Percentiles rank a stretch among this genome's conserved stretches.
These are phyloP conservation scores for Choiromyces venosus DNA, from an alignment of 495 filamentous ascomycete species.

Conservation along the genomic window DNA sequence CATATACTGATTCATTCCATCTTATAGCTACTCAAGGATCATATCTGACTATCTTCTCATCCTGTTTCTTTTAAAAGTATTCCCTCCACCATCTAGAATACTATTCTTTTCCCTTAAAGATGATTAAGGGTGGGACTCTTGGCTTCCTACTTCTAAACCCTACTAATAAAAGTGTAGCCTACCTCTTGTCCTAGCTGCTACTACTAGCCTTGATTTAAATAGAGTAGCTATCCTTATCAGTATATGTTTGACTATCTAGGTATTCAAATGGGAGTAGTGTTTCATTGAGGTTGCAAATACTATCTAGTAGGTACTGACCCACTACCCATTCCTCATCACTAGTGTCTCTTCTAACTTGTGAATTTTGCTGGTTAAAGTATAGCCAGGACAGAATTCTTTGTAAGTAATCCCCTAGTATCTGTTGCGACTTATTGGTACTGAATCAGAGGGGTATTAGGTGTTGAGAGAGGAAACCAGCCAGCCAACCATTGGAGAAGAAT, in stretches of 20 bases:
- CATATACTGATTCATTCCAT: conserved; percentile 10
- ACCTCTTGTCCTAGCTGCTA: conserved; percentile 7
- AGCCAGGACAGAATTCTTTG: not conserved
- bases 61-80: not conserved
- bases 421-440: conserved; percentile 15
- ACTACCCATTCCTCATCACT: not conserved
- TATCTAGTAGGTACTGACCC: not conserved
- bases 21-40: not conserved
- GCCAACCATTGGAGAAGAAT: conserved; percentile 11
- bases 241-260: not conserved
- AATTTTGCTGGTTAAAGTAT: not conserved
- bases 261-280: not conserved
- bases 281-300: conserved; percentile 15
- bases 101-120: conserved; percentile 9
- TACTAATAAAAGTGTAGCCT: conserved; percentile 8
- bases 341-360: not conserved
- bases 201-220: not conserved
- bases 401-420: not conserved
- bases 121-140: not conserved
- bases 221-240: not conserved
- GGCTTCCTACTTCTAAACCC: conserved; percentile 4
- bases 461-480: conserved; percentile 8
- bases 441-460: conserved; percentile 8
- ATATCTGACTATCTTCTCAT: not conserved
- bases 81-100: not conserved